Base-by-base conservation (phyloP, 2,329 filamentous ascomycete species). In the Fusarium domesticum region DNA sequence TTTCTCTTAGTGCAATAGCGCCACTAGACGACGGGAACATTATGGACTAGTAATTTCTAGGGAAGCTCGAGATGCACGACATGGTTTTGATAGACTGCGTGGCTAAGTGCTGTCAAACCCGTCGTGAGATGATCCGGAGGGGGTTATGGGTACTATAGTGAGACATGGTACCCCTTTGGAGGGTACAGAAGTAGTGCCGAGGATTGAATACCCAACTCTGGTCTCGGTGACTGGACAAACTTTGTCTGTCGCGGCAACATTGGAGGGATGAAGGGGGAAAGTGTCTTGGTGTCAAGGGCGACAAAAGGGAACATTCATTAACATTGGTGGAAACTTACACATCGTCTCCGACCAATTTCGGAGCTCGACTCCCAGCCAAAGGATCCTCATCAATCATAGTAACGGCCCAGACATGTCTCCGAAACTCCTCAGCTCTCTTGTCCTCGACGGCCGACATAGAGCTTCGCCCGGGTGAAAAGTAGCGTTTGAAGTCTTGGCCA, bases 311-410 rank as follows among this genome's bases (percentile, higher is more conserved):
- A 25, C n/a, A n/a, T n/a, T n/a, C n/a, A n/a, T n/a, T n/a, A n/a
- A n/a, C n/a, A n/a, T n/a, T n/a, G n/a, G n/a, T n/a, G 18, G 36
- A 39, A 30, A 60, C 58, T 47, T 46, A 61, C 58, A 38, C 45
- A 51, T 50, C 18, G 36, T 53, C 51, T 28, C 14, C 8, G 18
- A 47, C 53, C 39, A 54, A 59, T 43, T 50, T 53, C 18, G 55
- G 45, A 35, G 45, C 48, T 30, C 30, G 18, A 35, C 34, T 56
- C 19, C 43, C 51, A 15, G 47, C 40, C 47, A 45, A 44, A 28
- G 55, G 54, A 32, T 59, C 50, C 19, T 60, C 58, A 35, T 60
- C 58, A 30, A 59, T 56, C 58, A 60, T 60, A 25, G 58, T 60
- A 14, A 53, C 50, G 7, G 52, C 51, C 57, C 57, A 60, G 7